Base-by-base conservation (phyloP, 2,329 filamentous ascomycete genomes). In the Teratosphaeriaceae sp. region DNA sequence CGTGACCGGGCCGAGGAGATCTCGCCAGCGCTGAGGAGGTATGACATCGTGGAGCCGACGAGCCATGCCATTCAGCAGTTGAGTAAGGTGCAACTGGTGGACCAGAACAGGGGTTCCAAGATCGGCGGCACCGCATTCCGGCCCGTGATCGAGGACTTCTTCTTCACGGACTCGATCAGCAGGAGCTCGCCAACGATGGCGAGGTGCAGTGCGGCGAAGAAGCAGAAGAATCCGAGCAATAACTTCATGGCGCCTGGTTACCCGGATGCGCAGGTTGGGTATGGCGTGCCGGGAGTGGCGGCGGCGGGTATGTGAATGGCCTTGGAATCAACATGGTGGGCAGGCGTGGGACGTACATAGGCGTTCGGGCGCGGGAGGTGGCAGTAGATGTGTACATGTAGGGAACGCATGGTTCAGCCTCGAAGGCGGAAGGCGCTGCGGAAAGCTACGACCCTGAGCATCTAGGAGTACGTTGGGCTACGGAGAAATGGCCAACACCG, bases 151-250 rank as follows among this genome's bases (percentile, higher is more conserved):
- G 82, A 95, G 59, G 87, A 98, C 74, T 98, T 98, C 68, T 98
- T 89, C 73, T 95, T 97, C 70, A 98, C 92, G 66, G 90, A 98
- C 69, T 81, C 84, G 45, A 96, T 98, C 67, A 94, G 89, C 29
- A 83, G 92, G 78, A 96, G 89, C 73, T 96, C 89, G 50, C 89
- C 92, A 40, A 98, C 92, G 45, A 98, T 98, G 92, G 92, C 92
- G 47, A 85, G 92, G 63, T 96, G 88, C 76, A 94, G 88, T 38
- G 90, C 87, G 41, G 85, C 89, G 54, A 97, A 96, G 78, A 85
- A 84, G 31, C 59, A 66, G 38, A 71, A 71, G 57, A 69, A 72
- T 54, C 63, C 70, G 20, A 52, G 66, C 45, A 73, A 68, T 22
- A 73, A 73, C 58, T 73, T 73, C 58, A 68, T 73, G 68, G 71